Percentiles rank a stretch among this genome's conserved stretches.
Evolutionary conservation across 164 flowering plant species (phyloP).

Genomic region (Vitis cinerea): DNA sequence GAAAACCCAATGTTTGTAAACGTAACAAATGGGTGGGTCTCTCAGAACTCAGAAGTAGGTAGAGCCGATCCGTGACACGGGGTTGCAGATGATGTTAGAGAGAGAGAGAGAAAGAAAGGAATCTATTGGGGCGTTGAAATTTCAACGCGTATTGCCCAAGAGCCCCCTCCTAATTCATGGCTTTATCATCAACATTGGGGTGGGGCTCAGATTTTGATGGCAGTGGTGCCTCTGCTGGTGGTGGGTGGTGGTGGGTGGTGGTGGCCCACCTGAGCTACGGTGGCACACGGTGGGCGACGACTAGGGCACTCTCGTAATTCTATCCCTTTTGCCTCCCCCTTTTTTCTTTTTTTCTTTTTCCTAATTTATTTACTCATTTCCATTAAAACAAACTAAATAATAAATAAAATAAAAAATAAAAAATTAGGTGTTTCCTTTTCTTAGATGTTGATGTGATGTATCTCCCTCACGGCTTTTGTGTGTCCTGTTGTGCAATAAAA

Average conservation of each 20-base stretch:
- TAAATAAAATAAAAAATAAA: no score
- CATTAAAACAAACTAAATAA: no score
- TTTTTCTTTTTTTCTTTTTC: no score
- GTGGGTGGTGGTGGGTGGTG: slow-evolving; percentile 3
- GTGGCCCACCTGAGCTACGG: slow-evolving; percentile 11
- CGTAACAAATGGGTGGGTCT: slow-evolving; percentile 11
- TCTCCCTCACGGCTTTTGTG: no score
- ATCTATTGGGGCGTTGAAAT: slow-evolving; percentile 13
- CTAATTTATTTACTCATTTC: no score
- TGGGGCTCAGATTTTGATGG: neutral
- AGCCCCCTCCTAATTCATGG: neutral
- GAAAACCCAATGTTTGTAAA: slow-evolving; percentile 4
- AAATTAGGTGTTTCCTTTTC: no score
- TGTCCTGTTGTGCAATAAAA: no score
- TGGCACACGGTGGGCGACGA: neutral
- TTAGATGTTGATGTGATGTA: no score
- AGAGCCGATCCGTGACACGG: slow-evolving; percentile 17
- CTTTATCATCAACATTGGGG: neutral
- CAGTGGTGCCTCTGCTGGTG: slow-evolving; percentile 4
- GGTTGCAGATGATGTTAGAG: neutral
- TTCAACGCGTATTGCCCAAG: slow-evolving; percentile 19
- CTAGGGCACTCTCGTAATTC: no score
- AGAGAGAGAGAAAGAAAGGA: slow-evolving; percentile 10
- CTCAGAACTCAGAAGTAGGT: neutral
- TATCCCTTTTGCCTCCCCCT: no score